Evolutionary conservation across 306 rosid genomes (phyloP).

Genomic region (Cicer yamashitae): DNA sequence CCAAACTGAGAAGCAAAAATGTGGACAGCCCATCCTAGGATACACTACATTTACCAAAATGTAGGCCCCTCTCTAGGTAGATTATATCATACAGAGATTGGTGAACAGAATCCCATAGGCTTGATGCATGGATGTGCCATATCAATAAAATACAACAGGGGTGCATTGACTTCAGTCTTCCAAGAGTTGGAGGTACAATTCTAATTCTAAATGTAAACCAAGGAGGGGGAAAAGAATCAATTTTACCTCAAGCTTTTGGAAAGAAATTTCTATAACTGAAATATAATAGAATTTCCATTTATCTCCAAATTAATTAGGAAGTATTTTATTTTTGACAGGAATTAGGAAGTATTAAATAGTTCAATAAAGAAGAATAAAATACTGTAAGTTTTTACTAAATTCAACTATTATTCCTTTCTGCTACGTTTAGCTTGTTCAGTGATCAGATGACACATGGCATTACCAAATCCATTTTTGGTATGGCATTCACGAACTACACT

Average conservation of each 20-base stretch:
- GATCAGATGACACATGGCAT: conserved; percentile 25
- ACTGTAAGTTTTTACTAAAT: conserved; percentile 3
- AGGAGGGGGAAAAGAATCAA: not conserved
- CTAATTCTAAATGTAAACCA: not conserved
- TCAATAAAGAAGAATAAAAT: conserved; percentile 8
- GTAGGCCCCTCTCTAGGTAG: not conserved
- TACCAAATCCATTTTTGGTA: conserved; percentile 3
- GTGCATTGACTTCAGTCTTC: conserved; percentile 10
- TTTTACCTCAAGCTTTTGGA: conserved; percentile 26
- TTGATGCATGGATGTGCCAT: conserved; percentile 7
- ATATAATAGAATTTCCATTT: not conserved
- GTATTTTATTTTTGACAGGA: too few species aligned
- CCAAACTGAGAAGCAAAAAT: not conserved
- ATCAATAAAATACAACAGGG: conserved; percentile 16
- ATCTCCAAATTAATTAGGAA: conserved; percentile 22
- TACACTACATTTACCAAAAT: conserved; percentile 10
- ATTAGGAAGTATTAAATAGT: too few species aligned
- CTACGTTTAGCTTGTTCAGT: not conserved
- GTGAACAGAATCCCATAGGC: not conserved
- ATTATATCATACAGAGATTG: not conserved
- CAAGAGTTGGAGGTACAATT: conserved; percentile 9
- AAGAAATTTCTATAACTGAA: conserved; percentile 18
- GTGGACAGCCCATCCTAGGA: conserved; percentile 5
- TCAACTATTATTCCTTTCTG: not conserved
- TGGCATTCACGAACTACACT: not conserved